Evolutionary conservation across 176 grass and related monocot genomes (phyloP), one percentile per base, ranked within the genome.

Genomic region (Carex littledalei): DNA sequence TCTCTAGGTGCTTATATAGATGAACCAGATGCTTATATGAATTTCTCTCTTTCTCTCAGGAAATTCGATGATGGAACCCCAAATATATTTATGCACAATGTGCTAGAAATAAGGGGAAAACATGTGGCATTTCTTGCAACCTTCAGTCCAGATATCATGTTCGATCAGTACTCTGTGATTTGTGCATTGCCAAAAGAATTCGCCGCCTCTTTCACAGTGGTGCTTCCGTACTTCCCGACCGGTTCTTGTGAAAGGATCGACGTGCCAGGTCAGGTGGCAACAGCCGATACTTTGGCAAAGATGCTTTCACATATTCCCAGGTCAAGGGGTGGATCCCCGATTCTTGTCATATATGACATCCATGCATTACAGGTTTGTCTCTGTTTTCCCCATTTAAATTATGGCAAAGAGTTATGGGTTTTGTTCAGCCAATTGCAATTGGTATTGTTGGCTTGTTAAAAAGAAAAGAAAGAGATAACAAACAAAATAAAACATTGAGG

Each of bases 151-250:
- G 50, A 63, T 47, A 9, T 8, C 68, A 89, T 93, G 65, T 94
- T 98, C 70, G 89, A 93, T 89, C 95, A 98, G 85, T 85, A 93
- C 31, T 90, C 92, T 53, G 87, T 90, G 20, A 98, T 98, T 70
- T 90, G 89, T 84, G 92, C 89, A 43, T 74, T 98, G 88, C 95
- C 95, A 66, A 98, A 89, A 85, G 81, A 89, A 31, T 98, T 98
- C 86, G 92, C 94, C 80, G 87, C 91, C 72, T 94, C 92, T 9
- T 98, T 98, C 84, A 91, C 91, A 6, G 78, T 98, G 80, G 95
- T 98, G 82, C 91, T 98, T 26, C 95, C 95, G 1, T 98, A 94
- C 88, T 98, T 98, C 81, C 91, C 95, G 21, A 94, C 95, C 26
- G 95, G 95, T 37, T 90, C 91, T 55, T 93, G 88, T 82, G 92